Conservation (phyloP, 2,329 filamentous ascomycete genomes). For the Bipolaris bicolor region DNA sequence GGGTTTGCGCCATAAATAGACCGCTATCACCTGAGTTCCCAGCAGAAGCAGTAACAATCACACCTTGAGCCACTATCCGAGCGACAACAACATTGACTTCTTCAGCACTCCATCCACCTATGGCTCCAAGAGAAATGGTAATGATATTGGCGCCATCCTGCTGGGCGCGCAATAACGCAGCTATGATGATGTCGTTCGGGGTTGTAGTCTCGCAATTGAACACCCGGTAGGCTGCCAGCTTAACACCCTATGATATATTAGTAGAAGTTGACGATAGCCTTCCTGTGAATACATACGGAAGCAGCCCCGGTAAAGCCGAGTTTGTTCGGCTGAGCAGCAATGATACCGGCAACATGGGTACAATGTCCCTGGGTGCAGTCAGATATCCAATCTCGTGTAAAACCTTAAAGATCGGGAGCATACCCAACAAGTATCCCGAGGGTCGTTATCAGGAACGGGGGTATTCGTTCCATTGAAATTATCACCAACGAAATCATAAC, state of each 20-base stretch:
- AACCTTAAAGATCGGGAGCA: not conserved
- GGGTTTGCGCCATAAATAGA: not conserved
- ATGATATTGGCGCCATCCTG: not conserved
- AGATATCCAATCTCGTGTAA: not conserved
- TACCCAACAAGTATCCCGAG: not conserved
- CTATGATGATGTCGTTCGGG: not conserved
- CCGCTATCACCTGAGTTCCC: not conserved
- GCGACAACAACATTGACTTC: not conserved
- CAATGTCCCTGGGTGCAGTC: not conserved
- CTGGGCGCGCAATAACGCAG: not conserved
- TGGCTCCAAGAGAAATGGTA: not conserved
- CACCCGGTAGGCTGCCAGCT: not conserved
- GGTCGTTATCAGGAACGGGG: not conserved
- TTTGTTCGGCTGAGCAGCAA: not conserved
- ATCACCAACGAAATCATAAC: conserved; percentile 1
- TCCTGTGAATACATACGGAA: not conserved
- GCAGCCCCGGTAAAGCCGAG: not conserved
- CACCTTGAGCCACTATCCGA: not conserved
- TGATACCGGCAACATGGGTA: not conserved
- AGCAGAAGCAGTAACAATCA: not conserved
- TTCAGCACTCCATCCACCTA: not conserved
- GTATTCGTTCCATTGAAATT: not conserved
- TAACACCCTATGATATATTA: not conserved
- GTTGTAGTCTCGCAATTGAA: not conserved
- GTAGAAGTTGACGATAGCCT: not conserved